phyloP scores from a whole-genome alignment of 139 green algal species.

The Volvox reticuliferus region DNA sequence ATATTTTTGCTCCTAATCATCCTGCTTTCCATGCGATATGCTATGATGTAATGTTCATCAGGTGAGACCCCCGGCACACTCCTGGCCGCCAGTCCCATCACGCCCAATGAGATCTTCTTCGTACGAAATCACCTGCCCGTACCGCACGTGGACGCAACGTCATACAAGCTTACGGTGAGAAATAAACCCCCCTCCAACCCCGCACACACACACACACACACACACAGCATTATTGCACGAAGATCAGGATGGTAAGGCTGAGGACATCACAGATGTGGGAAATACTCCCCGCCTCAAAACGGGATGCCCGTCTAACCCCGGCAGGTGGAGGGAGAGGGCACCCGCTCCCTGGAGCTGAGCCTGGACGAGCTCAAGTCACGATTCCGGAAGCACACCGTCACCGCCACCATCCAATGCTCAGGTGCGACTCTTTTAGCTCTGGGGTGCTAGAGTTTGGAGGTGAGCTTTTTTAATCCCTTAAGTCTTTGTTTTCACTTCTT shows the following conservation, averaged over 20 bases:
- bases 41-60: neutral
- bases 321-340: slow-evolving; percentile 70
- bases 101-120: slow-evolving; percentile 87
- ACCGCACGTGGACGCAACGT: slow-evolving; percentile 67
- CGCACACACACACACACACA: too few relatives aligned
- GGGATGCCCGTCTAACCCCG: neutral
- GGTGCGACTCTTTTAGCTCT: too few relatives aligned
- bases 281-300: too few relatives aligned
- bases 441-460: too few relatives aligned
- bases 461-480: too few relatives aligned
- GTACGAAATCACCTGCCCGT: slow-evolving; percentile 91
- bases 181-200: too few relatives aligned
- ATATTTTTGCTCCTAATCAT: too few relatives aligned
- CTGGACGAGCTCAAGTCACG: slow-evolving; percentile 80
- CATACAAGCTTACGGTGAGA: neutral
- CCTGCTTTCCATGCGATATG: too few relatives aligned
- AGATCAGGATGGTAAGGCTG: too few relatives aligned
- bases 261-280: too few relatives aligned
- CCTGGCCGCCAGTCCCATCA: slow-evolving; percentile 72
- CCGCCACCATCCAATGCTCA: slow-evolving; percentile 85
- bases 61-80: slow-evolving; percentile 77
- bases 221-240: too few relatives aligned
- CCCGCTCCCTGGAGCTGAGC: slow-evolving; percentile 70
- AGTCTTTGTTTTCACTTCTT: too few relatives aligned
- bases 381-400: slow-evolving; percentile 83